Evolutionary conservation across 108 stramenopile species (phyloP), one percentile per base, ranked within the genome.

Genomic region (Cyclotella cryptica): DNA sequence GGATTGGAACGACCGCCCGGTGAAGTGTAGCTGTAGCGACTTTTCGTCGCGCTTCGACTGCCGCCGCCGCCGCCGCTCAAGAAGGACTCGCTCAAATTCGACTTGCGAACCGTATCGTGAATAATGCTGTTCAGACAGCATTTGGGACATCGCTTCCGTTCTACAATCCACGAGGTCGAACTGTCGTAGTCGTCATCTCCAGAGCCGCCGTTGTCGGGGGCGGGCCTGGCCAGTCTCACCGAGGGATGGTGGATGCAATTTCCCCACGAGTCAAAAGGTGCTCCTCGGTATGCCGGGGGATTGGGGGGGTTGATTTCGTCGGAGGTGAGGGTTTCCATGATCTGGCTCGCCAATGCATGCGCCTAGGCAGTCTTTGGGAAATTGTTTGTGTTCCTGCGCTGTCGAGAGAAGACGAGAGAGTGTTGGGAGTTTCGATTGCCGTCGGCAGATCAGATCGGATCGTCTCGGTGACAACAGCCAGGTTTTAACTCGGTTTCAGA

Each of bases 231-330:
- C 35, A 61, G 15, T 39, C 14, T 61, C 60, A 61, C 60, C 2
- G 60, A 61, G 60, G 60, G 60, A 39, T 61, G 60, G 12, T 35
- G 35, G 60, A 61, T 61, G 35, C 60, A 61, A 35, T 61, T 61
- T 35, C 60, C 60, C 13, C 1, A 14, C 14, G 35, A n/a, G 35
- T 61, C 60, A n/a, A 35, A 61, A 7, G 60, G 60, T 30, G 60
- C 12, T 15, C 60, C 60, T 13, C 30, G 60, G 13, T 61, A 35
- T 13, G 60, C 55, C 13, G 60, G 35, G 14, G 30, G 60, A n/a
- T 39, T 61, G 29, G 60, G 7, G 1, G 60, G 60, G 60, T 61
- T 30, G 1, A 61, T 14, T 61, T 61, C 29, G 60, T 39, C 30
- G 3, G 60, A 19, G 29, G 3, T 61, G 13, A 61, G 60, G 7